Conservation (phyloP, 306 rosid species). For the Astragalus glycyphyllos region DNA sequence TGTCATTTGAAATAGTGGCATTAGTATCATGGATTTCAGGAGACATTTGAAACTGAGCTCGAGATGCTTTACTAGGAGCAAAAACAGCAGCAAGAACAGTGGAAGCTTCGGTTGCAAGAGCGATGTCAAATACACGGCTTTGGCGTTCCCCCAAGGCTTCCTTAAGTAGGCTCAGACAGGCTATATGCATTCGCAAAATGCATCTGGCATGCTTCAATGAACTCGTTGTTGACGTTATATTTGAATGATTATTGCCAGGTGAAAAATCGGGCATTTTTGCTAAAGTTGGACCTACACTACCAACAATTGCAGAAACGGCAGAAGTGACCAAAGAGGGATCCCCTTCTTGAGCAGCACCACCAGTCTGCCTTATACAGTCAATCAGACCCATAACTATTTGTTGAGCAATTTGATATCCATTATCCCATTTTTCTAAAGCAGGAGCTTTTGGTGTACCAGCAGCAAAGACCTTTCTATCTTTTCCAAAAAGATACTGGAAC, state of each 20-base stretch:
- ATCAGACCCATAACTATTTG: conserved; percentile 71
- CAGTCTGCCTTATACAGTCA: conserved; percentile 92
- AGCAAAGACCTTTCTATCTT: conserved; percentile 74
- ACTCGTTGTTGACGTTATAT: conserved; percentile 54
- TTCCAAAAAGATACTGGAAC: conserved; percentile 61
- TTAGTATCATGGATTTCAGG: conserved; percentile 74
- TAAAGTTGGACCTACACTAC: conserved; percentile 67
- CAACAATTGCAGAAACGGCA: conserved; percentile 90
- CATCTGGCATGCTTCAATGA: conserved; percentile 68
- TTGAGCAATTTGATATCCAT: conserved; percentile 83
- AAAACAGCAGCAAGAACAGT: conserved; percentile 75
- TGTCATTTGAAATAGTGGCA: conserved; percentile 57
- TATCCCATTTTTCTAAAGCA: conserved; percentile 80
- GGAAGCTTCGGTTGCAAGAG: conserved; percentile 92
- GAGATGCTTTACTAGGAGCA: conserved; percentile 81
- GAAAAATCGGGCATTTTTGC: conserved; percentile 73
- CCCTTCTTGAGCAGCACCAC: conserved; percentile 99
- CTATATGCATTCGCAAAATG: conserved; percentile 74
- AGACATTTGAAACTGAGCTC: conserved; percentile 81
- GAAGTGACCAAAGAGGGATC: conserved; percentile 93
- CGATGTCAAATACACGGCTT: conserved; percentile 92
- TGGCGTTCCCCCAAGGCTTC: conserved; percentile 99
- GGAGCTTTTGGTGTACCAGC: conserved; percentile 67
- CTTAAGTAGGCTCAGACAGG: conserved; percentile 87
- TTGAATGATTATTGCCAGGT: conserved; percentile 57